Evolutionary conservation across 192 early-diverging fungal genomes (phyloP), one percentile per base, ranked within the genome.

Genomic region (Entrophospora sp.): DNA sequence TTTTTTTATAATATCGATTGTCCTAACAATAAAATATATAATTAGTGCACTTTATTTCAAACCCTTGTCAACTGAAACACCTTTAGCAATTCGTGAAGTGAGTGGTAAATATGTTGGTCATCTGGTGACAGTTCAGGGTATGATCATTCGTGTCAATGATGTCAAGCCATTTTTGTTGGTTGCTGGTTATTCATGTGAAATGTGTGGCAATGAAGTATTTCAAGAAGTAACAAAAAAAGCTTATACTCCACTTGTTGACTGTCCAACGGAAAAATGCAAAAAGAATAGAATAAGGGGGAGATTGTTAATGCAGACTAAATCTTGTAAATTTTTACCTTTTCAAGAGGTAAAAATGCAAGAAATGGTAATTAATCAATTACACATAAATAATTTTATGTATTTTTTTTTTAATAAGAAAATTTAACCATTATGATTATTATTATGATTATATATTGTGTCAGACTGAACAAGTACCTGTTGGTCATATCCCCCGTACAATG

Each of bases 391-490:
- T n/a, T n/a, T n/a, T n/a, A n/a, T n/a, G n/a, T n/a, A n/a, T 9
- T 18, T 12, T 6, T 28, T 36, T 24, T 18, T 36, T 36, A 28
- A 53, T 22, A 35, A 20, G 52, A 31, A 30, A 34, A n/a, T 18
- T 30, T 13, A 6, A 5, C 22, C 13, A 55, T 35, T 25, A 51
- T 14, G 6, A 32, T 25, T 40, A 18, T 16, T 8, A 6, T 1
- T 10, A 14, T 51, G 38, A 2, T 2, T 30, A 22, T 27, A 10
- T 40, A 3, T 27, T 24, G 34, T 24, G 43, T 9, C 61, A 89
- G 87, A 89, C 94, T 24, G 93, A 98, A 76, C 96, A 98, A 87
- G 93, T 98, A 18, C 96, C 96, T 52, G 94, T 96, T 74, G 96
- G 96, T 62, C 93, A 96, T 74, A 98, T 98, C 73, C 96, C 96